Evolutionary conservation across 805 yeast genomes (phyloP), one percentile per base, ranked within the genome.

Genomic region (Cyberlindnera veronae): DNA sequence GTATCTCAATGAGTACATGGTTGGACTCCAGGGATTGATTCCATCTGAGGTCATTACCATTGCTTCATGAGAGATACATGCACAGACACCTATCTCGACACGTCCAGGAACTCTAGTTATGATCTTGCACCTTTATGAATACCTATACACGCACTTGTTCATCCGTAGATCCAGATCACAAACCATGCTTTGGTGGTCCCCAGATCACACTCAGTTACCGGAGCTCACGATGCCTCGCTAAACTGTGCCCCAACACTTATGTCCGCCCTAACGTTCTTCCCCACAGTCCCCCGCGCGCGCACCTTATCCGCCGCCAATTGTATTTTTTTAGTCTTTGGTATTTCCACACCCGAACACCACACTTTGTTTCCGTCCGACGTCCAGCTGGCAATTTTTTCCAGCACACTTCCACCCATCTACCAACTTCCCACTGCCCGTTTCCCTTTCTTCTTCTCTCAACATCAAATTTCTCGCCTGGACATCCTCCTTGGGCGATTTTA

Each of bases 21-120:
- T 50, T 32, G 51, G 54, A 4, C 41, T 50, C 6, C 54, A 48
- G 32, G 47, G 51, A n/a, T 46, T 50, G 16, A 29, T 45, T 13
- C 45, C 45, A 13, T 17, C 32, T 27, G 27, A 41, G 6, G 3
- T 21, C n/a, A n/a, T n/a, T n/a, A n/a, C n/a, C n/a, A n/a, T n/a
- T n/a, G n/a, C n/a, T n/a, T n/a, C n/a, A n/a, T n/a, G n/a, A n/a
- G n/a, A n/a, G n/a, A n/a, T n/a, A n/a, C n/a, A n/a, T n/a, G n/a
- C n/a, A n/a, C n/a, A n/a, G n/a, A n/a, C n/a, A n/a, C n/a, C n/a
- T n/a, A n/a, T n/a, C n/a, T n/a, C n/a, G n/a, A n/a, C n/a, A n/a
- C n/a, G n/a, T n/a, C n/a, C n/a, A n/a, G n/a, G n/a, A n/a, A n/a
- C n/a, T n/a, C n/a, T n/a, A n/a, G n/a, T n/a, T n/a, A n/a, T n/a